Evolutionary conservation across 1,284 basidiomycete genomes (phyloP), one percentile per base, ranked within the genome.

Genomic region (Termitomyces sp.): DNA sequence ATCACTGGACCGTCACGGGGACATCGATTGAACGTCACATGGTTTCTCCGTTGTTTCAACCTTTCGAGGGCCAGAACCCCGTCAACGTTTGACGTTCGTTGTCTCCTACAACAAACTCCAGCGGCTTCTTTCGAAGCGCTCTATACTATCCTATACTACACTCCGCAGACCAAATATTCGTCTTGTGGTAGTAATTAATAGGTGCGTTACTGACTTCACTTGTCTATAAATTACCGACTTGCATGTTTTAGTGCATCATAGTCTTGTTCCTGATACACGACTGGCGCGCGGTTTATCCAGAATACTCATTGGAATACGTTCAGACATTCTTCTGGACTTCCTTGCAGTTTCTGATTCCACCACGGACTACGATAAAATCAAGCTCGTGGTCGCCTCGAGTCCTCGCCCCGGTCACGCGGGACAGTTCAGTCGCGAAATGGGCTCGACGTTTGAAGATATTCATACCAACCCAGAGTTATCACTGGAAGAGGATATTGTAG

Each of bases 401-500:
- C 55, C 52, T 55, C 50, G 38, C 41, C 9, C 42, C 39, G 42
- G 45, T 50, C 58, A 58, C 55, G 55, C 52, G 53, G 50, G 34
- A 30, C 30, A 41, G 30, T 10, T 34, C n/a, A 30, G 10, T 28
- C 34, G 38, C 43, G 12, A 28, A 52, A 59, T 59, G 57, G 31
- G 21, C n/a, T 40, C 48, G 24, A 34, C 43, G 17, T 30, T 40
- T 21, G 46, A 50, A 31, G 44, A 42, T 39, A 17, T 34, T 21
- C 30, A 26, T 28, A 49, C 8, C 13, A 34, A 38, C 17, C n/a
- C 42, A 26, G 53, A 58, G 24, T 6, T 52, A 26, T 53, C 58
- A 48, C 53, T 61, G 50, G 64, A 57, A 56, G 57, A 61, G 56
- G 65, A 63, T 55, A 60, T 63, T 42, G 60, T 53, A 42, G 59